Conservation (phyloP, 2,329 filamentous ascomycete genomes). For the Aotearoamyces nothofagi region DNA sequence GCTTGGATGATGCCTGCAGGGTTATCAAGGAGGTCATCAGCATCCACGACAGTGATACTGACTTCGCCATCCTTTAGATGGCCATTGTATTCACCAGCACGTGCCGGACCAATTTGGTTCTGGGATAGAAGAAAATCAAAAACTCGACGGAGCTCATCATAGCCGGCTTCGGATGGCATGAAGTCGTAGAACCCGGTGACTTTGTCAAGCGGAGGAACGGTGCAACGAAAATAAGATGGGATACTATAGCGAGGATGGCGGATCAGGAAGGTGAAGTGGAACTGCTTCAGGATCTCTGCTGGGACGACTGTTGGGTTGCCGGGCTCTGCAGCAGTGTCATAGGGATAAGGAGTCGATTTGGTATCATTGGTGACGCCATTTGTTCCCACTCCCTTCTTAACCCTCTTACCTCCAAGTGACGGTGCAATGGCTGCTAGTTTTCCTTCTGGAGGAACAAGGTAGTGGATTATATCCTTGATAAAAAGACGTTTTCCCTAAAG, state of each 20-base stretch:
- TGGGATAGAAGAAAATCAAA: conserved; percentile 70
- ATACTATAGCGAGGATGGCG: conserved; percentile 86
- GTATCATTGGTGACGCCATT: conserved; percentile 8
- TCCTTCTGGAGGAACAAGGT: conserved; percentile 63
- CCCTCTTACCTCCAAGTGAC: conserved; percentile 37
- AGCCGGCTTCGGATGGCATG: conserved; percentile 78
- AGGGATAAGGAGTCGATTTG: conserved; percentile 35
- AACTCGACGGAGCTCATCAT: conserved; percentile 69
- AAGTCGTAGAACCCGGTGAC: conserved; percentile 79
- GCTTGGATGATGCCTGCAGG: conserved; percentile 60
- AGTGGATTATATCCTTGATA: conserved; percentile 96
- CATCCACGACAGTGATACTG: conserved; percentile 77
- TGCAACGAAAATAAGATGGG: conserved; percentile 90
- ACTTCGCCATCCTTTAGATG: conserved; percentile 22
- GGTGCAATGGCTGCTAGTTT: conserved; percentile 58
- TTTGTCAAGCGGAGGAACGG: conserved; percentile 68
- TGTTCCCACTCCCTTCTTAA: conserved; percentile 19
- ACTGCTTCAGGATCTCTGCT: conserved; percentile 53
- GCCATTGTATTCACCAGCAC: conserved; percentile 29
- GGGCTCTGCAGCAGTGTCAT: conserved; percentile 40
- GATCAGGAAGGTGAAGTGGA: conserved; percentile 94
- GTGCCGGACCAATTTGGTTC: conserved; percentile 53
- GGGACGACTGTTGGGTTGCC: conserved; percentile 81
- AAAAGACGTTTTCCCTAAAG: conserved; percentile 76
- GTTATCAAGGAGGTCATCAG: conserved; percentile 82